A percentile compares a stretch with the other conserved stretches of the same genome.
phyloP scores from a whole-genome alignment of 805 yeast species.

The Candida verbasci region DNA sequence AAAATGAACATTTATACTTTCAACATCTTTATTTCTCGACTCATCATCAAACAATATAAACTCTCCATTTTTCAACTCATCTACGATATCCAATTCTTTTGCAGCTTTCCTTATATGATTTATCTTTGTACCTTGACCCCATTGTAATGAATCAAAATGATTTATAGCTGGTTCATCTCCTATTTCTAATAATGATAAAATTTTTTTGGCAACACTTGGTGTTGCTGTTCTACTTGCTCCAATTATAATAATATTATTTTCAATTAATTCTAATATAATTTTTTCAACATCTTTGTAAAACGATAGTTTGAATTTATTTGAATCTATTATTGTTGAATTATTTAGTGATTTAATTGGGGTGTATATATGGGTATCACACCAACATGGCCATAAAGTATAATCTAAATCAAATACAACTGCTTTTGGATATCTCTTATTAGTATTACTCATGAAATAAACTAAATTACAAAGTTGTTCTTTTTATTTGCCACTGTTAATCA shows the following conservation, averaged over 20 bases:
- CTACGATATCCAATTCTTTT: conserved; percentile 40
- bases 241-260: conserved; percentile 46
- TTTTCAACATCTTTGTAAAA: conserved; percentile 67
- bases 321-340: conserved; percentile 43
- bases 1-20: conserved; percentile 64
- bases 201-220: conserved; percentile 68
- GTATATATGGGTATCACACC: conserved; percentile 74
- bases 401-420: conserved; percentile 76
- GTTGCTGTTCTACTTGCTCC: conserved; percentile 80
- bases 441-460: neutral
- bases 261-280: conserved; percentile 51
- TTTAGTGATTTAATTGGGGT: conserved; percentile 45
- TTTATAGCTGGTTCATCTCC: conserved; percentile 48
- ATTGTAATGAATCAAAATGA: conserved; percentile 56
- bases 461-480: too few relatives aligned
- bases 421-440: conserved; percentile 18
- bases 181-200: conserved; percentile 51
- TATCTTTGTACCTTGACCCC: conserved; percentile 64
- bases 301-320: conserved; percentile 49
- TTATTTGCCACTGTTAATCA: neutral
- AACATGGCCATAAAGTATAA: conserved; percentile 76
- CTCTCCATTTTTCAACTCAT: conserved; percentile 40
- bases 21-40: conserved; percentile 71
- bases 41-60: conserved; percentile 74
- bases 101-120: conserved; percentile 52